Base-by-base conservation (phyloP, 257 asterid genomes). In the Nemophila menziesii region DNA sequence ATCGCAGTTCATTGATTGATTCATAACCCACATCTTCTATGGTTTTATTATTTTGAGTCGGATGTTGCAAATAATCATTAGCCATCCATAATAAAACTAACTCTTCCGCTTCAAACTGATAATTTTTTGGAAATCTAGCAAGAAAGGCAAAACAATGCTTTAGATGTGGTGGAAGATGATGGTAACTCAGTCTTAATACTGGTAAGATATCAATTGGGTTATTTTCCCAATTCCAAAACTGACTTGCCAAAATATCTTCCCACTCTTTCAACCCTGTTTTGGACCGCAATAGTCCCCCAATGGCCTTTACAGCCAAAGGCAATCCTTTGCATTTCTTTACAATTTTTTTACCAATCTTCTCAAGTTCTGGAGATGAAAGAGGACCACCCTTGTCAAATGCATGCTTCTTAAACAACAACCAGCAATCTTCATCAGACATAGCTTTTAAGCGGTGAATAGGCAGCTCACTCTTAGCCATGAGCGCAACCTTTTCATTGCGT, bases 401-500 rank as follows among this genome's bases (percentile, higher is more conserved):
- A n/a, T n/a, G n/a, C n/a, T n/a, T n/a, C n/a, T n/a, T n/a, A n/a
- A n/a, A n/a, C n/a, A n/a, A n/a, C n/a, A n/a, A n/a, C n/a, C n/a
- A n/a, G n/a, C n/a, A n/a, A n/a, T 56, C 43, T 17, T 56, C 26
- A 0, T 0, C 11, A 2, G 49, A 27, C 1, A 56, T 0, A 11
- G 37, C 13, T 0, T 1, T 20, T 23, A 56, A 6, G 11, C 2
- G 15, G 3, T 5, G 22, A 0, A 34, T 22, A 3, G 39, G 26
- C n/a, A n/a, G n/a, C 13, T 41, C 17, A 19, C 39, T 8, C 9
- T 66, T 69, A 55, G 70, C 75, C 46, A 63, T 60, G 11, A 40
- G 44, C 3, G 92, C 80, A 36, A 76, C 68, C 2, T 58, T 47
- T 18, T 60, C 67, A 1, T 60, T 64, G 14, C 78, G 75, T 33